Evolutionary conservation across 805 yeast species (phyloP).

Genomic region (Ogataea allantospora): DNA sequence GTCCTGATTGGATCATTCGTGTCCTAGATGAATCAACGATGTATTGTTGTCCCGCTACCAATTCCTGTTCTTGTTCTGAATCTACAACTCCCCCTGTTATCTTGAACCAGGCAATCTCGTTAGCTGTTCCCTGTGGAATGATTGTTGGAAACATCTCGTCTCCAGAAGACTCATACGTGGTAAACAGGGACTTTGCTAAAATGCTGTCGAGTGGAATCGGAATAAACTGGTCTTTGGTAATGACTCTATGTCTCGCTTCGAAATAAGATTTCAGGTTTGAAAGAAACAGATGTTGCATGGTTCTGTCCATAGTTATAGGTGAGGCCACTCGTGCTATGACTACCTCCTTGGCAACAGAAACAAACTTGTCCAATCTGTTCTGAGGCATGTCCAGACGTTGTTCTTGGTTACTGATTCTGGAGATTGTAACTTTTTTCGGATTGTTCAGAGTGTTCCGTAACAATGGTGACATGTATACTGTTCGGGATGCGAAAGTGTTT

Average conservation of each 20-base stretch:
- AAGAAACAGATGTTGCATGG: constrained; percentile 59
- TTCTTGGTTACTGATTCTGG: constrained; percentile 20
- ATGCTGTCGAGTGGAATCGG: constrained; percentile 76
- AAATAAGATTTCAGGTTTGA: constrained; percentile 62
- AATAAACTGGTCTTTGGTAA: constrained; percentile 63
- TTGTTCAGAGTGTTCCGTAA: constrained; percentile 48
- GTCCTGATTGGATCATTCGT: constrained; percentile 67
- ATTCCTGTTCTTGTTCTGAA: constrained; percentile 17
- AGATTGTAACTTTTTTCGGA: constrained; percentile 27
- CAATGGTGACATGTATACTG: constrained; percentile 62
- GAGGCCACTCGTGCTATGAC: constrained; percentile 68
- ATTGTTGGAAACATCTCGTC: constrained; percentile 31
- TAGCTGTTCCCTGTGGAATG: constrained; percentile 61
- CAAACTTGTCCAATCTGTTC: constrained; percentile 21
- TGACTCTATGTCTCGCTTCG: constrained; percentile 54
- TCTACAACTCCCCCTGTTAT: constrained; percentile 52
- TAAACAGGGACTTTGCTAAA: constrained; percentile 56
- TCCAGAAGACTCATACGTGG: constrained; percentile 30
- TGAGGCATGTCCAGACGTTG: constrained; percentile 23
- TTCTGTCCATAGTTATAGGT: constrained; percentile 63
- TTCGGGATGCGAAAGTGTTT: constrained; percentile 38
- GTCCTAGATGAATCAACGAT: constrained; percentile 68
- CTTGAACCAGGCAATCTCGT: constrained; percentile 83
- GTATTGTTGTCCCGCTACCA: constrained; percentile 38
- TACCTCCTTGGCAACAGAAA: constrained; percentile 58